phyloP scores from a whole-genome alignment of 441 rosid genomes.

The Aquilaria agallochum region DNA sequence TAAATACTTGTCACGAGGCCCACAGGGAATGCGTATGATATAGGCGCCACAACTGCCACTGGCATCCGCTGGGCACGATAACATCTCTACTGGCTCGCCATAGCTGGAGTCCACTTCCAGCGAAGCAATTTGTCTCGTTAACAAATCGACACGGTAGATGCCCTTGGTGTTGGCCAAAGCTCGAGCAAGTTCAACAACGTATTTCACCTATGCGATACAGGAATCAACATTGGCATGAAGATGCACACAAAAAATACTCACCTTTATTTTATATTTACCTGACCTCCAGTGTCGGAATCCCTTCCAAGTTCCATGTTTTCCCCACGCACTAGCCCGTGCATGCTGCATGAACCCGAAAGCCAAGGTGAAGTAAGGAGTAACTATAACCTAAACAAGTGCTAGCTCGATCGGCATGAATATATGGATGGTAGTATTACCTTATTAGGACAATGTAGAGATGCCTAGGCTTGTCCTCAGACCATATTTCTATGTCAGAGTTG shows the following conservation, averaged over 20 bases:
- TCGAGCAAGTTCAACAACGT: constrained; percentile 70
- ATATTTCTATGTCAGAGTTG: constrained; percentile 44
- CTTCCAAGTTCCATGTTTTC: constrained; percentile 86
- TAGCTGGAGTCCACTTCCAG: constrained; percentile 66
- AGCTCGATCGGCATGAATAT: too few species aligned
- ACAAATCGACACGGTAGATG: constrained; percentile 58
- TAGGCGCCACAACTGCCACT: constrained; percentile 64
- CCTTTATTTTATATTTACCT: constrained; percentile 24
- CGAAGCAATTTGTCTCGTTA: constrained; percentile 66
- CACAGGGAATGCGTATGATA: constrained; percentile 65
- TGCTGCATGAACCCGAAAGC: constrained; percentile 24
- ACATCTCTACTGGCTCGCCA: constrained; percentile 85
- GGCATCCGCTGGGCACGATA: constrained; percentile 66
- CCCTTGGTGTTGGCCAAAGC: constrained; percentile 61
- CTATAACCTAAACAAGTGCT: not conserved
- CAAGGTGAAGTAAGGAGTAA: not conserved
- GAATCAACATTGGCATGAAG: too few species aligned
- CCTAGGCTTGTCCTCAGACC: constrained; percentile 46
- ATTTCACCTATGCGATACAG: constrained; percentile 48
- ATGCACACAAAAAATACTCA: too few species aligned
- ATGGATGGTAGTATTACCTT: constrained; percentile 28
- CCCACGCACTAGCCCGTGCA: constrained; percentile 71
- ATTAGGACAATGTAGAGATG: constrained; percentile 60
- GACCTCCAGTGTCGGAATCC: constrained; percentile 85
- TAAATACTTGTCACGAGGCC: constrained; percentile 51